These are phyloP conservation scores for Hexamita inflata DNA, from an alignment of 208 protist genomes.

Conservation along the genomic window DNA sequence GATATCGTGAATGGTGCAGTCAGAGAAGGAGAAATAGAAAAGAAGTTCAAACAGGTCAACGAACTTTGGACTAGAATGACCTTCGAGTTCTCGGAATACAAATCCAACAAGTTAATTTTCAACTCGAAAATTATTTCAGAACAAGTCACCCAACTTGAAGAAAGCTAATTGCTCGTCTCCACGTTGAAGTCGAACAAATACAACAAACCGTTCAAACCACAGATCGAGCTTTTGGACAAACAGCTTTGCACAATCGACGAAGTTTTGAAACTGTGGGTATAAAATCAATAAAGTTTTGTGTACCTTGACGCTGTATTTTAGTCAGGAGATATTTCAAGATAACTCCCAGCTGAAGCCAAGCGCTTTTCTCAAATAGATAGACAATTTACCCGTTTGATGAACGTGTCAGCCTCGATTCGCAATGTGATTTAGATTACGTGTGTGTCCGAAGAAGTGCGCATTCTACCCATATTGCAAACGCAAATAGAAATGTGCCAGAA, in stretches of 20 bases:
- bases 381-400: neutral
- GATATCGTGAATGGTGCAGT: too few species aligned
- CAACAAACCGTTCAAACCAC: too few species aligned
- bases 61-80: too few species aligned
- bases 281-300: constrained; percentile 23
- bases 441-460: constrained; percentile 57
- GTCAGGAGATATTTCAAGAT: constrained; percentile 30
- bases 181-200: too few species aligned
- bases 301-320: constrained; percentile 35
- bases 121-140: too few species aligned
- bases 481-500: constrained; percentile 65
- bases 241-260: constrained; percentile 13
- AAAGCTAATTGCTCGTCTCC: too few species aligned
- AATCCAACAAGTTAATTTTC: too few species aligned
- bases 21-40: too few species aligned
- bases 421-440: constrained; percentile 56
- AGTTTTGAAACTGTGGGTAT: constrained; percentile 24
- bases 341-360: constrained; percentile 28
- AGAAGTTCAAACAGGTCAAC: too few species aligned
- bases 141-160: too few species aligned
- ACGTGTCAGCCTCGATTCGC: constrained; percentile 17
- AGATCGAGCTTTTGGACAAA: too few species aligned
- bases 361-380: constrained; percentile 34
- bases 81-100: too few species aligned
- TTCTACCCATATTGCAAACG: neutral